Conservation (phyloP, 2,329 filamentous ascomycete genomes). For the Cytospora leucostoma region DNA sequence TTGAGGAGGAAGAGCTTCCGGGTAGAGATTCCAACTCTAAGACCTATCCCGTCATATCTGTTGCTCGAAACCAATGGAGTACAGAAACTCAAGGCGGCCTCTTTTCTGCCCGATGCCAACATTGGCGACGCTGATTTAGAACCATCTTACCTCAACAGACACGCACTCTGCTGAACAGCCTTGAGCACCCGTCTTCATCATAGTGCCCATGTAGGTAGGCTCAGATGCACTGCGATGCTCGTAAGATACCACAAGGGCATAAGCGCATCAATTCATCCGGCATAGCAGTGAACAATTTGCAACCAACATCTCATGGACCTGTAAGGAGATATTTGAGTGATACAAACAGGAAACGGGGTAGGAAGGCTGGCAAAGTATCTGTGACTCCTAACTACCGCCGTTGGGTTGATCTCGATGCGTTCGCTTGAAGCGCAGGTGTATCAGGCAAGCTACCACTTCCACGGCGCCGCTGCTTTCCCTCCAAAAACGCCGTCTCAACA, state of each 20-base stretch:
- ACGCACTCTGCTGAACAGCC: constrained; percentile 20
- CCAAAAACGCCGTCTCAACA: background rate
- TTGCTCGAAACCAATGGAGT: background rate
- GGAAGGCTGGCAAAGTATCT: constrained; percentile 34
- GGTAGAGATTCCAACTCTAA: constrained; percentile 23
- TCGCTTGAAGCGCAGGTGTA: constrained; percentile 23
- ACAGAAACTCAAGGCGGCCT: background rate
- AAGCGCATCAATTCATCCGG: background rate
- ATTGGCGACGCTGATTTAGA: background rate
- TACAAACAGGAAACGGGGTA: background rate
- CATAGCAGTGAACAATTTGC: background rate
- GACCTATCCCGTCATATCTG: background rate
- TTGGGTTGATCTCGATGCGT: constrained; percentile 32
- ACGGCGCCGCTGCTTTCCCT: background rate
- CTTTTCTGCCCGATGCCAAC: background rate
- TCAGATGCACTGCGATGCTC: constrained; percentile 5
- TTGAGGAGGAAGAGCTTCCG: constrained; percentile 27
- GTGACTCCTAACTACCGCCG: constrained; percentile 33
- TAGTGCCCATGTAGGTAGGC: background rate
- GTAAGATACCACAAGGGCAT: background rate
- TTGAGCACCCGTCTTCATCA: constrained; percentile 15
- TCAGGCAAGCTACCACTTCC: constrained; percentile 11
- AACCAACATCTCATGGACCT: background rate
- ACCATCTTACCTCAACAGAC: background rate
- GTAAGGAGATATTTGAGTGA: background rate